These are phyloP conservation scores for Pichia sp. DNA, from an alignment of 1,139 yeast species.

Conservation along the genomic window DNA sequence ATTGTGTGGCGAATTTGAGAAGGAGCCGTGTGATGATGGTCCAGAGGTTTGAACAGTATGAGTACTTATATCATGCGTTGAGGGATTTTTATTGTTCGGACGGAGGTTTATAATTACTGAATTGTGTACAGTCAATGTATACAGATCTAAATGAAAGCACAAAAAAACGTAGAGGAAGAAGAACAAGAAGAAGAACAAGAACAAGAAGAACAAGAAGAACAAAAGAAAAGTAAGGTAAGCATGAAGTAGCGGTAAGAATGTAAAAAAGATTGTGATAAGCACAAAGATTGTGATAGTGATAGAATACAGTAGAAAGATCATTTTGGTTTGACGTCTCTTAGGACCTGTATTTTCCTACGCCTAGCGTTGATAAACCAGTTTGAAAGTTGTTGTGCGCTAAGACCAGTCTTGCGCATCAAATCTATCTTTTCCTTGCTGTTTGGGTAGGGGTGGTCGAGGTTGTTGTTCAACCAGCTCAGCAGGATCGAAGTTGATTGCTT, in stretches of 20 bases:
- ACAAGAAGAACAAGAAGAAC: neutral
- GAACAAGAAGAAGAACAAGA: neutral
- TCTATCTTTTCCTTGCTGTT: constrained; percentile 83
- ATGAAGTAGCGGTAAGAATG: neutral
- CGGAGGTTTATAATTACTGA: no score
- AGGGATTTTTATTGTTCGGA: constrained; percentile 4
- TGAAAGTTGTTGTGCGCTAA: constrained; percentile 83
- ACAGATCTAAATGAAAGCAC: neutral
- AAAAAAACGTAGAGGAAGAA: neutral
- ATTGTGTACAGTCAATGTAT: neutral
- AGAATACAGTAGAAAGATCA: neutral
- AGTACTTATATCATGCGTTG: constrained; percentile 28
- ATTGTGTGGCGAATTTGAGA: constrained; percentile 26
- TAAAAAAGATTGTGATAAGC: neutral
- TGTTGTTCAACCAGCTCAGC: constrained; percentile 78
- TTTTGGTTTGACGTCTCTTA: constrained; percentile 20
- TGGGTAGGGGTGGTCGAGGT: constrained; percentile 90
- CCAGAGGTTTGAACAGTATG: constrained; percentile 29
- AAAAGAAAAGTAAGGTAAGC: neutral
- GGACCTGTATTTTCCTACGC: constrained; percentile 61
- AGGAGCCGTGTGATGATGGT: constrained; percentile 32
- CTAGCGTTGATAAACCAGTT: constrained; percentile 98
- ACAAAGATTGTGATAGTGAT: no score
- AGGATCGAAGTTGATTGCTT: constrained; percentile 80
- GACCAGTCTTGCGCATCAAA: constrained; percentile 75